These are phyloP conservation scores for Cantharellus anzutake DNA, from an alignment of 768 basidiomycete species.

Conservation along the genomic window DNA sequence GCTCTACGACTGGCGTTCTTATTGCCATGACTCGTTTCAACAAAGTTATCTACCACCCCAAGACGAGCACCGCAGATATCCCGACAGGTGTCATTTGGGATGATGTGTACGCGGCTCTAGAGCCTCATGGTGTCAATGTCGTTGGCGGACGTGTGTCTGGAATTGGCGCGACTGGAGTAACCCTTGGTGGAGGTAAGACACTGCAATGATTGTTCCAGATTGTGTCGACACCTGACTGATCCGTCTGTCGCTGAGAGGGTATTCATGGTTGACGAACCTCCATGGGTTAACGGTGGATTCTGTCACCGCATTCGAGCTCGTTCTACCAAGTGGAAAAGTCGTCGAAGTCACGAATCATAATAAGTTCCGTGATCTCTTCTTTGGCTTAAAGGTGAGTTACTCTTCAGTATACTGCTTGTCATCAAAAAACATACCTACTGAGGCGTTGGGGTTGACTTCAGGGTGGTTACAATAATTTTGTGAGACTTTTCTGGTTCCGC, in stretches of 20 bases:
- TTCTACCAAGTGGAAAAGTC: conserved; percentile 33
- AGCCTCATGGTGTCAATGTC: conserved; percentile 30
- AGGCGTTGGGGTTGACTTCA: conserved; percentile 10
- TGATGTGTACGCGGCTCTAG: conserved; percentile 38
- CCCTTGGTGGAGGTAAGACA: conserved; percentile 14
- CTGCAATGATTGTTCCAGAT: background rate
- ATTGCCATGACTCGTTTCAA: conserved; percentile 37
- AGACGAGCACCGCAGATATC: conserved; percentile 11
- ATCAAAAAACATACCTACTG: background rate
- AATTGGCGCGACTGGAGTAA: conserved; percentile 39
- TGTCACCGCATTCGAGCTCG: conserved; percentile 35
- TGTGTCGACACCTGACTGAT: background rate
- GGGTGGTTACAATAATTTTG: conserved; percentile 49
- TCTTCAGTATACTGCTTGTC: conserved; percentile 13
- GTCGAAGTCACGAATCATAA: conserved; percentile 17
- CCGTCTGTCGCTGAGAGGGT: conserved; percentile 21
- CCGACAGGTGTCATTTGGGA: conserved; percentile 38
- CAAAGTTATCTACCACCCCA: too few species aligned
- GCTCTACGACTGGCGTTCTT: conserved; percentile 40
- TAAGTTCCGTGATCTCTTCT: conserved; percentile 23
- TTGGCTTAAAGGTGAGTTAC: conserved; percentile 21
- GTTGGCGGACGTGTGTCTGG: conserved; percentile 40
- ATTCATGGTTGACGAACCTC: conserved; percentile 45
- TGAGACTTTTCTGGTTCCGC: conserved; percentile 7
- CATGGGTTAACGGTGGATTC: conserved; percentile 38